phyloP scores from a whole-genome alignment of 2,329 filamentous ascomycete genomes.

The Madurella mycetomatis region DNA sequence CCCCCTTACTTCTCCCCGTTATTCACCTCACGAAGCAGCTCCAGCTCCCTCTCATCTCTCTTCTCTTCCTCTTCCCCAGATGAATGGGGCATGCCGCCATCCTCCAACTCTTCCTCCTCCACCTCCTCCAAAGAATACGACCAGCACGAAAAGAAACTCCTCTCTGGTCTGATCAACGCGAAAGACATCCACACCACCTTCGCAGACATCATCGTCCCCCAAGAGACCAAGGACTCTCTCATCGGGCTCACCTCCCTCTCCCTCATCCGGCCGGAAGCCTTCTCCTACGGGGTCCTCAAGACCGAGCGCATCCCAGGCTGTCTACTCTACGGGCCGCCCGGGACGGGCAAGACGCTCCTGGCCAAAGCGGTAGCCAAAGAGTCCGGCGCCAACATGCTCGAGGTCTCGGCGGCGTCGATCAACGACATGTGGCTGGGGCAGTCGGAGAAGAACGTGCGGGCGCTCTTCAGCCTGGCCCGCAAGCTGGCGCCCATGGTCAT shows the following conservation, averaged over 20 bases:
- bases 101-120: conserved; percentile 29
- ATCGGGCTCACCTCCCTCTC: conserved; percentile 87
- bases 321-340: conserved; percentile 82
- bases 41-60: conserved; percentile 3
- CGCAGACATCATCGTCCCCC: conserved; percentile 74
- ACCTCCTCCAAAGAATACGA: conserved; percentile 40
- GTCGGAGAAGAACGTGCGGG: conserved; percentile 91
- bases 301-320: conserved; percentile 88
- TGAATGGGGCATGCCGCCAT: not conserved
- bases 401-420: conserved; percentile 84
- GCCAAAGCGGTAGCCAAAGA: conserved; percentile 67
- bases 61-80: not conserved
- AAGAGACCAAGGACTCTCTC: conserved; percentile 79
- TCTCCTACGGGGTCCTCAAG: conserved; percentile 88
- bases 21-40: not conserved
- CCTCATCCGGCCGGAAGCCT: conserved; percentile 85
- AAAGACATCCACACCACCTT: conserved; percentile 83
- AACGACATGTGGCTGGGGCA: conserved; percentile 97
- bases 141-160: conserved; percentile 75
- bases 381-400: conserved; percentile 68
- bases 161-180: conserved; percentile 77
- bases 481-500: conserved; percentile 90
- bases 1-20: conserved; percentile 30
- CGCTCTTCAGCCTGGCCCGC: conserved; percentile 85
- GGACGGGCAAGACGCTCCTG: conserved; percentile 68